Evolutionary conservation across 2,329 filamentous ascomycete species (phyloP), one percentile per base, ranked within the genome.

Genomic region (Cercospora brassicicola): DNA sequence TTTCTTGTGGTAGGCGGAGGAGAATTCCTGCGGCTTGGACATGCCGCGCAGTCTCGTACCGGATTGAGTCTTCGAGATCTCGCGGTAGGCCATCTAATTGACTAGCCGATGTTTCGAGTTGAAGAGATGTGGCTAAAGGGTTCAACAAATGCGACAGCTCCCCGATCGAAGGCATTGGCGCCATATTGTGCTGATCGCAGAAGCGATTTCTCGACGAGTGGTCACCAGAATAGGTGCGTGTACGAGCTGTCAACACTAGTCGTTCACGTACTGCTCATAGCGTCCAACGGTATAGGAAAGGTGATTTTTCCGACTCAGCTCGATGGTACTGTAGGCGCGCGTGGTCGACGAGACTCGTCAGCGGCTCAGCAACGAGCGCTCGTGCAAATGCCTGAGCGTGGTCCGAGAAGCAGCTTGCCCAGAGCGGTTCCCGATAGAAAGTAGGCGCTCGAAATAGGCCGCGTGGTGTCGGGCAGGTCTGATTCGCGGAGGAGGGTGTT

Each of bases 21-120:
- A 98, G 86, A 61, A 96, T 85, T 31, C 92, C 92, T 10, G 91
- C 91, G 23, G 90, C 88, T 79, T 95, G 92, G 2, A 90, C 92
- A 53, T 94, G 86, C 73, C 87, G 87, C 77, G 91, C 89, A 39
- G 90, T 89, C 64, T 89, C 85, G 78, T 89, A 90, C 74, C 90
- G 89, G 70, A 94, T 84, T 70, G 87, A 86, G 76, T 91, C 89
- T 78, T 92, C 90, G 13, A 94, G 82, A 71, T 92, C 89, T 33
- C 81, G 80, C 0, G 91, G 90, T 2, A 94, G 76, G 56, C 83
- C 82, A 74, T 86, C 83, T 79, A 74, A 83, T 78, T 80, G 87
- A 79, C 81, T 89, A 78, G 67, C 85, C 78, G 72, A 86, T 76
- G 75, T 86, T 81, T 76, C 84, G 78, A 95, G 84, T 79, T 94